Evolutionary conservation across 2,329 filamentous ascomycete species (phyloP), one percentile per base, ranked within the genome.

Genomic region (Scleromitrula shiraiana): DNA sequence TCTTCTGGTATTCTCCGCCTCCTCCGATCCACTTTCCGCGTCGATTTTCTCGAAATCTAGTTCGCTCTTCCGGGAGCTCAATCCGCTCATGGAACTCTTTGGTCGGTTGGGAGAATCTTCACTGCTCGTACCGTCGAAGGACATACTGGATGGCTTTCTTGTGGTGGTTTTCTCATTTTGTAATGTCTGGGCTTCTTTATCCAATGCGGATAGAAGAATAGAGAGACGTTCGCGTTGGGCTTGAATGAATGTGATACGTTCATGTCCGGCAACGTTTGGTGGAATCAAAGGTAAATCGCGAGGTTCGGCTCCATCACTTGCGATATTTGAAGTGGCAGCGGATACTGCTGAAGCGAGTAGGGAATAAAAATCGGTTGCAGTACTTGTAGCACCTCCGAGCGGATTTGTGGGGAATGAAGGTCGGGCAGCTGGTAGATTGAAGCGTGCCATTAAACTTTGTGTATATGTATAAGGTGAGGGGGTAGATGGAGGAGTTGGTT

Each of bases 21-120:
- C 77, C 60, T 78, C 81, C 22, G 70, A 70, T 8, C 75, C 75
- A 59, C 81, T 83, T 62, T 90, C 85, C 27, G 82, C 80, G 53
- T 93, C 85, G 56, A 94, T 87, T 64, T 88, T 86, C 62, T 95
- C 89, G 62, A 96, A 96, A 58, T 95, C 91, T 17, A 78, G 79
- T 63, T 95, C 89, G 64, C 87, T 94, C 54, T 82, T 81, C 62
- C 86, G 91, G 69, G 91, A 91, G 59, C 79, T 83, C 59, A 95
- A 68, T 3, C 72, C 79, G 52, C 74, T 76, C 58, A 67, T 46
- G 5, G 56, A 50, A 30, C 57, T 61, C 48, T 46, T 59, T 41
- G 55, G 56, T 41, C 53, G 51, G 39, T 54, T 56, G 44, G 54
- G 51, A 22, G 59, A 57, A 14, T 61, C 56, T 42, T 65, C 37